phyloP scores from a whole-genome alignment of 1,139 yeast genomes.

The Meyerozyma athensensis region DNA sequence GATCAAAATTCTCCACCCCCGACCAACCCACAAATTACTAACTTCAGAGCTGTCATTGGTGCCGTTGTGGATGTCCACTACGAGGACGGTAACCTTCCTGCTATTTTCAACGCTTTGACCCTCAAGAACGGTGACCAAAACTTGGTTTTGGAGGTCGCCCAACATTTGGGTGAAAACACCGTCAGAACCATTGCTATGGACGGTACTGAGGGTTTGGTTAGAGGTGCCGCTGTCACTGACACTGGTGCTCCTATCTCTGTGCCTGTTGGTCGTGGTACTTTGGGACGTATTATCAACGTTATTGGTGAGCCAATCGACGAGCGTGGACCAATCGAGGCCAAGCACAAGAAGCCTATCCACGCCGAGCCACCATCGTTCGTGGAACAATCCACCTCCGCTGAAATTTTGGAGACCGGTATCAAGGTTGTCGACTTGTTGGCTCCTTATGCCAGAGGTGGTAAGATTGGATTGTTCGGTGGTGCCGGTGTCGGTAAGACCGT shows the following conservation, averaged over 20 bases:
- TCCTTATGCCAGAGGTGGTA: constrained; percentile 99
- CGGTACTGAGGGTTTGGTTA: constrained; percentile 99
- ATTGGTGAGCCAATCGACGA: constrained; percentile 99
- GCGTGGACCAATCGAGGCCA: constrained; percentile 95
- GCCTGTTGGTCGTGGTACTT: constrained; percentile 98
- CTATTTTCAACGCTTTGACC: constrained; percentile 94
- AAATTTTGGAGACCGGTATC: constrained; percentile 98
- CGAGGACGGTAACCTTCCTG: constrained; percentile 96
- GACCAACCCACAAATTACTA: constrained; percentile 2
- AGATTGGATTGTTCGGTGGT: constrained; percentile 99
- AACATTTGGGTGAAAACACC: constrained; percentile 99
- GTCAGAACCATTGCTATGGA: constrained; percentile 99
- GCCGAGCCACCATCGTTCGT: constrained; percentile 95
- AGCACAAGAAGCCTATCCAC: constrained; percentile 94
- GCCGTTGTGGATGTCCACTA: constrained; percentile 99
- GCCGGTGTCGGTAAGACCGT: constrained; percentile 99
- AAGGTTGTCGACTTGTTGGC: constrained; percentile 99
- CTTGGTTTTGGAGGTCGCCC: constrained; percentile 96
- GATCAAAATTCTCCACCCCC: constrained; percentile 7
- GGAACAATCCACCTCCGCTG: constrained; percentile 97
- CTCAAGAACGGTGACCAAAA: constrained; percentile 64
- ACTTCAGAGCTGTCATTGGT: constrained; percentile 91
- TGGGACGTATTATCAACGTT: constrained; percentile 98
- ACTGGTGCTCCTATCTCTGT: constrained; percentile 98
- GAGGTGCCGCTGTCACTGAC: constrained; percentile 90